These are phyloP conservation scores for Mycena maculata DNA, from an alignment of 768 basidiomycete genomes.

Conservation along the genomic window DNA sequence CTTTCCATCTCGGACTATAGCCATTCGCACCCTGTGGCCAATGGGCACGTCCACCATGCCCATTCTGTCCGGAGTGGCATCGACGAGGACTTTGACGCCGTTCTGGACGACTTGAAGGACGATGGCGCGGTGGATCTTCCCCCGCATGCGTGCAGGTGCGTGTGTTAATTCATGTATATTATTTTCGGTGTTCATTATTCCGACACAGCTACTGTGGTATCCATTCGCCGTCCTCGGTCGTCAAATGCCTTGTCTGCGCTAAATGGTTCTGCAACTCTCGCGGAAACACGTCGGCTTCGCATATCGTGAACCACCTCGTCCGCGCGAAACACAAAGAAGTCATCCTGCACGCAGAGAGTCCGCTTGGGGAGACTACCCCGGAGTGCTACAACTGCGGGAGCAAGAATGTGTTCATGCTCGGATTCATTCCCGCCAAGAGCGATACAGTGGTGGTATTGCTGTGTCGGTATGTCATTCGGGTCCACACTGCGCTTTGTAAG, in stretches of 20 bases:
- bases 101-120: constrained; percentile 90
- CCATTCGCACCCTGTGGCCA: constrained; percentile 48
- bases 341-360: constrained; percentile 93
- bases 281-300: constrained; percentile 97
- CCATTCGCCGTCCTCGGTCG: constrained; percentile 96
- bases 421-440: constrained; percentile 98
- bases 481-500: background rate
- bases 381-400: constrained; percentile 99
- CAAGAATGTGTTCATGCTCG: constrained; percentile 99
- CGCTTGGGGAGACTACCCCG: constrained; percentile 96
- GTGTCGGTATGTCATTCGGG: constrained; percentile 76
- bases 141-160: constrained; percentile 95
- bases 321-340: constrained; percentile 99
- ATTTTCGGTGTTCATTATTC: constrained; percentile 27
- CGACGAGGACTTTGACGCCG: constrained; percentile 91
- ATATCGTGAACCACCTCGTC: constrained; percentile 99
- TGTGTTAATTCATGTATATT: constrained; percentile 42
- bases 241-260: constrained; percentile 91
- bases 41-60: constrained; percentile 53
- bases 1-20: constrained; percentile 78
- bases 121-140: constrained; percentile 83
- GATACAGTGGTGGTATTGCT: constrained; percentile 98
- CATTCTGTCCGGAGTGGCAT: constrained; percentile 49
- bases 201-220: constrained; percentile 92
- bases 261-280: constrained; percentile 99